Percentiles rank a stretch among this genome's conserved stretches.
These are phyloP conservation scores for Populus nigra DNA, from an alignment of 345 rosid species.

Conservation along the genomic window DNA sequence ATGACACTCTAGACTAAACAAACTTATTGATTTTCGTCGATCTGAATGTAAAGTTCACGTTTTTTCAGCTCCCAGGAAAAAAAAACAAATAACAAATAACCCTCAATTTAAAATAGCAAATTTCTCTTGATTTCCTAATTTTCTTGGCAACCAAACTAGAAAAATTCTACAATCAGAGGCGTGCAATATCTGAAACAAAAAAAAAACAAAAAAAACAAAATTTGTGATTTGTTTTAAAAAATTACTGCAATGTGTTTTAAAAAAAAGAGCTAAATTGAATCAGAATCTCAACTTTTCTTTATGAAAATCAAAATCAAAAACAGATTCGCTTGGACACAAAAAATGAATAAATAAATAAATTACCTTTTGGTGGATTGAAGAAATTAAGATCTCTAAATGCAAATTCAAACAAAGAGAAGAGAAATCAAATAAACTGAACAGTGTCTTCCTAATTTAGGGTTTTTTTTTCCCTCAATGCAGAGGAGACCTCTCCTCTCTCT, in stretches of 20 bases:
- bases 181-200: not conserved
- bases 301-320: not conserved
- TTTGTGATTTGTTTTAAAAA: not conserved
- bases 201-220: not conserved
- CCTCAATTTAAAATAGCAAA: conserved; percentile 3
- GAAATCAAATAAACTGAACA: conserved; percentile 12
- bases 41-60: not conserved
- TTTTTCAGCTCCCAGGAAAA: not conserved
- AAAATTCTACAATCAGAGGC: not conserved
- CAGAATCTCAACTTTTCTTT: conserved; percentile 7
- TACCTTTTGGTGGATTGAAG: conserved; percentile 27
- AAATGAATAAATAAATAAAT: not conserved
- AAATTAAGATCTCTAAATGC: conserved; percentile 43
- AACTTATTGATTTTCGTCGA: not conserved
- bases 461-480: not conserved
- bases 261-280: conserved; percentile 14
- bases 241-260: conserved; percentile 30
- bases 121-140: conserved; percentile 18
- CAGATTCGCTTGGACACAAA: conserved; percentile 2
- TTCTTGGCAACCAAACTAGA: conserved; percentile 34
- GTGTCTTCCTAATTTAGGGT: conserved; percentile 6
- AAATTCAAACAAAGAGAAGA: conserved; percentile 4
- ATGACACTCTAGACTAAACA: not conserved
- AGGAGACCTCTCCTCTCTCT: conserved; percentile 5
- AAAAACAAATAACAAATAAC: not conserved